These are phyloP conservation scores for Acanthochlamys bracteata DNA, from an alignment of 106 monocot genomes.

Conservation along the genomic window DNA sequence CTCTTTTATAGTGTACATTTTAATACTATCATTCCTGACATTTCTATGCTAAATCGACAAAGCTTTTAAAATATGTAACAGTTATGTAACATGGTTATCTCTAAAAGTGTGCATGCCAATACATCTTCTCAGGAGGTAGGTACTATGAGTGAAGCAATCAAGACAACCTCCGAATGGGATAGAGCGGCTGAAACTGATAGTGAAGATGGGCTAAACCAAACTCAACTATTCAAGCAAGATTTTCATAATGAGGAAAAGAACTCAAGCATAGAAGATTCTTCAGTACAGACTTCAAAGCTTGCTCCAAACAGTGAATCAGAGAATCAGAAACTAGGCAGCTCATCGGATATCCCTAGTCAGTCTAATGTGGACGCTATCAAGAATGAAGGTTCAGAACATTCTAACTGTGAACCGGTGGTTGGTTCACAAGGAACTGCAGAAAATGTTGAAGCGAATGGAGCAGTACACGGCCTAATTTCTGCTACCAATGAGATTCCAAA, in stretches of 20 bases:
- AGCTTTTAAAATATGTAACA: not conserved
- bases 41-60: not conserved
- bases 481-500: slow-evolving; percentile 1
- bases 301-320: not conserved
- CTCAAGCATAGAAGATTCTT: not conserved
- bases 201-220: not conserved
- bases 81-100: not conserved
- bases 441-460: slow-evolving; percentile 2
- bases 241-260: not conserved
- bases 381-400: not conserved
- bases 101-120: not conserved
- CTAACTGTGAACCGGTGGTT: not conserved
- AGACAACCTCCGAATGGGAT: not conserved
- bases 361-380: not conserved
- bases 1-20: not conserved
- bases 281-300: not conserved
- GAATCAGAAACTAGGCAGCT: not conserved
- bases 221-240: not conserved
- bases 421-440: not conserved
- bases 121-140: not conserved
- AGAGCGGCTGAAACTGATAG: not conserved
- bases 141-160: not conserved
- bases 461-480: slow-evolving; percentile 8
- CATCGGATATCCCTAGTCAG: not conserved
- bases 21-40: not conserved